Evolutionary conservation across 345 rosid species (phyloP), one percentile per base, ranked within the genome.

Genomic region (Pugionium cornutum): DNA sequence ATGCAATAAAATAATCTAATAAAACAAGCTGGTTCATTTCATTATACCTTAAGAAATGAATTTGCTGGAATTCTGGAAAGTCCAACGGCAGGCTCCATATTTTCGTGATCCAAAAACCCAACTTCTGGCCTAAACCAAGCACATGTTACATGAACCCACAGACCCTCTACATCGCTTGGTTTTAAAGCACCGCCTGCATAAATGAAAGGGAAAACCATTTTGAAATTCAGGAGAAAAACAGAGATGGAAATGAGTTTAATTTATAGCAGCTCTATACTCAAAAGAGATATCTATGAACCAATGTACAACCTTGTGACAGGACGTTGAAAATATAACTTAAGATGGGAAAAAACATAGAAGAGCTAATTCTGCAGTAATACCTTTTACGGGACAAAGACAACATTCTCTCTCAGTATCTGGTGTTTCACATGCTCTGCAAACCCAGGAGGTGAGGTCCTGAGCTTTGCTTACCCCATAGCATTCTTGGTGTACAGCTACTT

Each of bases 51-150:
- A 53, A 83, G 66, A 82, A 90, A 94, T 53, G 91, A 78, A 73
- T 67, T 85, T 28, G 84, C 66, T n/a, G 99, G 92, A 72, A 94
- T 85, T 82, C 56, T 79, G 51, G 85, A 77, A 52, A 94, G 76
- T 73, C 99, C 99, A 70, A 80, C 80, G 43, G 97, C 99, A 54
- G 97, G 99, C 79, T 92, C 99, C 99, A 92, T 92, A 37, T 78
- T 79, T 74, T 86, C 83, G 67, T 86, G 89, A 82, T 85, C 78
- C 72, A 86, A 70, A 75, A 92, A 92, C 73, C 78, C 85, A 77
- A 92, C 85, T 85, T 89, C 96, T 37, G 99, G 97, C 57, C 84
- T 83, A 74, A 92, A 92, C 99, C 99, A 92, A 70, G 97, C 97
- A 74, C 97, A 92, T 48, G 94, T 89, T 72, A 92, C 85, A 71